Conservation (phyloP, 75 land plant genomes). For the Selaginella moellendorffii region DNA sequence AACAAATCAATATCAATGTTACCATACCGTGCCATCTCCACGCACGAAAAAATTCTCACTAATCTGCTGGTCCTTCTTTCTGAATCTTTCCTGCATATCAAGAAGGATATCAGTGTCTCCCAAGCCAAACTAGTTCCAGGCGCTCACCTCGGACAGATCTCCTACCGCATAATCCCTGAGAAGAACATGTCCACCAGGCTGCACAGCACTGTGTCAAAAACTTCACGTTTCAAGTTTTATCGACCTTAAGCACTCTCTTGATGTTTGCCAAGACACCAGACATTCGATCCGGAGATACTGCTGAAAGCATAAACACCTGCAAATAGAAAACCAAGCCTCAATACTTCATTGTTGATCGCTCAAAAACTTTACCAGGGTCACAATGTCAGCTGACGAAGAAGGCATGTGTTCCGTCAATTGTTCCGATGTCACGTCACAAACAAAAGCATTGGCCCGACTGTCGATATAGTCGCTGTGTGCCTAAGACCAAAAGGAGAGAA, state of each 20-base stretch:
- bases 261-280: slow-evolving; percentile 64
- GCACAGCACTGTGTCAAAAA: no score
- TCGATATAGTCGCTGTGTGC: slow-evolving; percentile 61
- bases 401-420: slow-evolving; percentile 39
- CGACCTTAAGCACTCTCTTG: slow-evolving; percentile 71
- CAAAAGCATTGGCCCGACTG: slow-evolving; percentile 53
- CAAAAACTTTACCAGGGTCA: slow-evolving; percentile 54
- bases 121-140: not conserved
- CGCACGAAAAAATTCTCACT: slow-evolving; percentile 95
- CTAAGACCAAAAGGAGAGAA: slow-evolving; percentile 23
- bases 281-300: slow-evolving; percentile 96
- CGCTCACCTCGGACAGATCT: slow-evolving; percentile 87
- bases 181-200: slow-evolving; percentile 84
- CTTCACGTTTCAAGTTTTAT: not conserved
- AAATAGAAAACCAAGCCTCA: no score
- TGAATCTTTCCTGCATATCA: slow-evolving; percentile 57
- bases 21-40: slow-evolving; percentile 91
- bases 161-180: slow-evolving; percentile 92
- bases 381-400: slow-evolving; percentile 68
- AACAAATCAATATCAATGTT: slow-evolving; percentile 10
- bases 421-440: slow-evolving; percentile 77
- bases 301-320: slow-evolving; percentile 88
- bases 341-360: no score
- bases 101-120: not conserved
- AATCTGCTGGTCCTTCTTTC: slow-evolving; percentile 67